These are phyloP conservation scores for Astragalus glycyphyllos DNA, from an alignment of 306 rosid genomes.

Conservation along the genomic window DNA sequence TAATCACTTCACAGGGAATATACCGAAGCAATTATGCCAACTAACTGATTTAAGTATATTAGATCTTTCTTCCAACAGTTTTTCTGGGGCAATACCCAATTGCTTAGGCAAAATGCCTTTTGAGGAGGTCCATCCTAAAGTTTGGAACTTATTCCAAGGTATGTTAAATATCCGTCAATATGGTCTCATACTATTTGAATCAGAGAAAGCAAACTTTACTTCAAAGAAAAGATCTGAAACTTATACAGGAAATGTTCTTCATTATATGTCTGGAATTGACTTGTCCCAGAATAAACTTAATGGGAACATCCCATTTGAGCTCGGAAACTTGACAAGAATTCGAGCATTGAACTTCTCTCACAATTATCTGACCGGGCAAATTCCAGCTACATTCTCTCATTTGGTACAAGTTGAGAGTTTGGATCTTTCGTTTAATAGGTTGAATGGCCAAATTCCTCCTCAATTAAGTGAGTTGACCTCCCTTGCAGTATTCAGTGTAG, in stretches of 20 bases:
- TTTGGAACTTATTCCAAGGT: too few species aligned
- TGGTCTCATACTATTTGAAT: too few species aligned
- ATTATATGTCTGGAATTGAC: constrained; percentile 22
- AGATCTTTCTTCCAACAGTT: neutral
- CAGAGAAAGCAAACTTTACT: neutral
- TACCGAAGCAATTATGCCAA: neutral
- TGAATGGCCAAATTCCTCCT: constrained; percentile 18
- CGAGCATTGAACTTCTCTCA: neutral
- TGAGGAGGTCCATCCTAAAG: neutral
- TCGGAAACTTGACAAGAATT: constrained; percentile 24
- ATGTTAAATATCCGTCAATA: too few species aligned
- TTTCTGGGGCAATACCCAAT: constrained; percentile 19
- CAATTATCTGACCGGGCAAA: neutral
- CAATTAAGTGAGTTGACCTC: constrained; percentile 5
- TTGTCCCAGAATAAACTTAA: neutral
- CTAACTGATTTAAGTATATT: neutral
- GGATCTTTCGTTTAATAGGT: constrained; percentile 14
- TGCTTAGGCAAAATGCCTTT: constrained; percentile 32
- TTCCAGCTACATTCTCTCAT: neutral
- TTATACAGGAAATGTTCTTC: neutral
- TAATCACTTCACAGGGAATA: constrained; percentile 7
- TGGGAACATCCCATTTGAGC: constrained; percentile 28
- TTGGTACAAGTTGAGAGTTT: constrained; percentile 18
- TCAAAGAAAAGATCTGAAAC: neutral
- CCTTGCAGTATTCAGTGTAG: constrained; percentile 26